These are phyloP conservation scores for Drosera capensis DNA, from an alignment of 148 eudicot species.

Conservation along the genomic window DNA sequence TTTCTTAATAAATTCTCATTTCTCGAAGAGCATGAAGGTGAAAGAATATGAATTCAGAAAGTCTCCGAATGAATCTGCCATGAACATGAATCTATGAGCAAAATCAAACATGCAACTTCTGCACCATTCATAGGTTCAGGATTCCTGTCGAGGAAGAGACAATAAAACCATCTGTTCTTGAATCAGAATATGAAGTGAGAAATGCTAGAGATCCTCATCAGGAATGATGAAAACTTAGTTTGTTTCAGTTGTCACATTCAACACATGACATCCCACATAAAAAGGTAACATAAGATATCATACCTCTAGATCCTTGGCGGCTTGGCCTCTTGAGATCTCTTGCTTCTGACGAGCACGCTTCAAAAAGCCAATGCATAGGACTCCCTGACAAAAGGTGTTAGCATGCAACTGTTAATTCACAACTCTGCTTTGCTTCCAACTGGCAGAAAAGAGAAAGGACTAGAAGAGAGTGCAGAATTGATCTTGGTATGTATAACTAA, in stretches of 20 bases:
- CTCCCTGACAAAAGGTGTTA: slow-evolving; percentile 32
- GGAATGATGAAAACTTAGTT: background rate
- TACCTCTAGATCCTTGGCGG: slow-evolving; percentile 72
- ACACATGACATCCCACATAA: background rate
- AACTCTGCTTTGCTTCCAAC: background rate
- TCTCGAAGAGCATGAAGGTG: too few species aligned
- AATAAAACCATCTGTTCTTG: background rate
- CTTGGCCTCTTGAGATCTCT: slow-evolving; percentile 54
- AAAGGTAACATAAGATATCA: slow-evolving; percentile 1
- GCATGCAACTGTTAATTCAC: background rate
- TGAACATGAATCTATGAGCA: background rate
- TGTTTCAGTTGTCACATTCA: too few species aligned
- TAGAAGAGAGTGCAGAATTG: background rate
- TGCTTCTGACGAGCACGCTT: slow-evolving; percentile 74
- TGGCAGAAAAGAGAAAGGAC: background rate
- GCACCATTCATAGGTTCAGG: background rate
- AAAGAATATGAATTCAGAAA: background rate
- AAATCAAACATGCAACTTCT: background rate
- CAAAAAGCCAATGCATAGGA: slow-evolving; percentile 66
- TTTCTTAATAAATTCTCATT: too few species aligned
- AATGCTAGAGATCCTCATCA: too few species aligned
- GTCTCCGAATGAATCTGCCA: background rate
- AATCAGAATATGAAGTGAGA: background rate
- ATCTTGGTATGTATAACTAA: background rate
- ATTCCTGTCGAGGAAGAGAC: background rate